phyloP scores from a whole-genome alignment of 2,329 filamentous ascomycete species.

The Rhynchosporium agropyri region DNA sequence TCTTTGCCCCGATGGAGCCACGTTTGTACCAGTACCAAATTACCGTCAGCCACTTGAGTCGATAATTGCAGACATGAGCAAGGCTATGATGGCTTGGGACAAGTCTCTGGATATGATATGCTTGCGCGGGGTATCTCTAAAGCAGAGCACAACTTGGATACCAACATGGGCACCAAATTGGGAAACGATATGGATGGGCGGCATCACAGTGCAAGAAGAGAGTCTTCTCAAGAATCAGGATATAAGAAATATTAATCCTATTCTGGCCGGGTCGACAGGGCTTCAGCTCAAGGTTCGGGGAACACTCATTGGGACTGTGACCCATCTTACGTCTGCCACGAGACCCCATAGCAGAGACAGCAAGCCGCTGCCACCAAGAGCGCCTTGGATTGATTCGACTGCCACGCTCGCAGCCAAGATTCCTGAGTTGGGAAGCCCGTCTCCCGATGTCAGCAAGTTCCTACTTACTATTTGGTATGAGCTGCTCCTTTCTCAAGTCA shows the following conservation, averaged over 20 bases:
- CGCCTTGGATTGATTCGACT: conserved; percentile 15
- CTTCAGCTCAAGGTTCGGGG: conserved; percentile 15
- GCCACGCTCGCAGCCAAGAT: neutral
- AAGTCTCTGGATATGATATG: conserved; percentile 24
- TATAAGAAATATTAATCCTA: conserved; percentile 2
- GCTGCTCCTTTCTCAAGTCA: too few relatives aligned
- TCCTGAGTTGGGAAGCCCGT: neutral
- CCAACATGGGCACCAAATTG: conserved; percentile 23
- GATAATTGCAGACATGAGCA: conserved; percentile 25
- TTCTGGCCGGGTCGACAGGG: conserved; percentile 13
- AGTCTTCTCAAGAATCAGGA: conserved; percentile 6
- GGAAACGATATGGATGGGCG: conserved; percentile 14
- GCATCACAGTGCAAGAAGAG: conserved; percentile 18
- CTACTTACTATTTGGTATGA: neutral
- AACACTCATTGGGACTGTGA: neutral
- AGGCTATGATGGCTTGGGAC: conserved; percentile 16
- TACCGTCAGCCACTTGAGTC: conserved; percentile 23
- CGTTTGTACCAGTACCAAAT: conserved; percentile 23
- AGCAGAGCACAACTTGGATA: neutral
- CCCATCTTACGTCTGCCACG: conserved; percentile 11
- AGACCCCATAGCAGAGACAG: conserved; percentile 3
- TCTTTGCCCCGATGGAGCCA: conserved; percentile 22
- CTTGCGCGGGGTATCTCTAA: conserved; percentile 16
- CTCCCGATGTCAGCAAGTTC: neutral
- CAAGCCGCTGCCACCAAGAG: neutral